Conservation (phyloP, 108 stramenopile genomes). For the Epithemia pelagica region DNA sequence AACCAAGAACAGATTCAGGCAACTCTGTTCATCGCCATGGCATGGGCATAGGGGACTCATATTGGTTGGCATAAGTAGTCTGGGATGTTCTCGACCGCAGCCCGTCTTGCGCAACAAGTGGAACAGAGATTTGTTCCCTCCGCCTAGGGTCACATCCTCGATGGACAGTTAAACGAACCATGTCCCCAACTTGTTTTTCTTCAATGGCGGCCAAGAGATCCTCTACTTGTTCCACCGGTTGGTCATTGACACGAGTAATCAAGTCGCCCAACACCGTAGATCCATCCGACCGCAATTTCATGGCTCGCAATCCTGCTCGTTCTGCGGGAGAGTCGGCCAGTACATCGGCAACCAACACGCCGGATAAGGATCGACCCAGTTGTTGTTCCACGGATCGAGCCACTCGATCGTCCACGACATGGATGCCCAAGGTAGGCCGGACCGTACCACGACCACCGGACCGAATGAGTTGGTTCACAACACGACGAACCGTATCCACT, state of each 20-base stretch:
- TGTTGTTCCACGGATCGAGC: conserved; percentile 38
- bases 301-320: conserved; percentile 34
- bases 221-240: conserved; percentile 44
- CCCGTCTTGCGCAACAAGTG: too few species aligned
- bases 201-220: conserved; percentile 71
- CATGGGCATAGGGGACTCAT: too few species aligned
- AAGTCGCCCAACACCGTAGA: conserved; percentile 52
- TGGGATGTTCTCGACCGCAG: too few species aligned
- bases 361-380: conserved; percentile 38
- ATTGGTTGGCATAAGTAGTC: too few species aligned
- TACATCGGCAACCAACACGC: conserved; percentile 56
- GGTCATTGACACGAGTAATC: conserved; percentile 48
- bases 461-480: conserved; percentile 70
- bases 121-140: conserved; percentile 9
- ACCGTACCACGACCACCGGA: conserved; percentile 49
- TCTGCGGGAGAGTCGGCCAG: conserved; percentile 42
- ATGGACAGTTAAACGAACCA: conserved; percentile 47
- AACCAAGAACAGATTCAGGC: too few species aligned
- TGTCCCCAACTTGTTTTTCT: conserved; percentile 62
- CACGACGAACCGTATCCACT: conserved; percentile 66
- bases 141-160: conserved; percentile 17
- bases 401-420: conserved; percentile 54
- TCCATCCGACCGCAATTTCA: conserved; percentile 33
- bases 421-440: conserved; percentile 78
- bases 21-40: too few species aligned